A percentile compares a stretch with the other conserved stretches of the same genome.
These are phyloP conservation scores for Erodium texanum DNA, from an alignment of 441 rosid species.

Conservation along the genomic window DNA sequence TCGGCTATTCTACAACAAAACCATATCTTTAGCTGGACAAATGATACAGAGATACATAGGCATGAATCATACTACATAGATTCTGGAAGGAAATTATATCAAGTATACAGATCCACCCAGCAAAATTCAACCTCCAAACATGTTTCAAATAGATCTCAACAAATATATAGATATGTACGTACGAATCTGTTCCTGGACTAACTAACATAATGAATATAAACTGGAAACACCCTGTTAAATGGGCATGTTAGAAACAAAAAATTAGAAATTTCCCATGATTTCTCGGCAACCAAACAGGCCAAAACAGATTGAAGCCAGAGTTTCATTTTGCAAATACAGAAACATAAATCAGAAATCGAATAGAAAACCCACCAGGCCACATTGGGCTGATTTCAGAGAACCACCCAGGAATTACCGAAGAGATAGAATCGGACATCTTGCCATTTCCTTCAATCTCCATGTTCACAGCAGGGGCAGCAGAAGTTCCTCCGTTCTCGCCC, in stretches of 20 bases:
- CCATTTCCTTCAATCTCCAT: constrained; percentile 2
- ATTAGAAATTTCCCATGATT: neutral
- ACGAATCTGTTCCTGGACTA: no score
- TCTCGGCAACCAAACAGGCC: neutral
- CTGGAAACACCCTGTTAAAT: neutral
- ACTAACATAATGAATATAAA: no score
- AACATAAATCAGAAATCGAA: neutral
- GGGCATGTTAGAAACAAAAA: neutral
- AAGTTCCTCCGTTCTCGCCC: constrained; percentile 3
- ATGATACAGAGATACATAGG: neutral
- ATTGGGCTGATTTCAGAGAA: constrained; percentile 27
- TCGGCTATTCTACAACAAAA: neutral
- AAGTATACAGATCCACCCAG: neutral
- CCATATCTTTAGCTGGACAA: neutral
- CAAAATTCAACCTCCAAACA: constrained; percentile 1
- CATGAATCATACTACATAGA: neutral
- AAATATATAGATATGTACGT: neutral
- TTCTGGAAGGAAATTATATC: neutral
- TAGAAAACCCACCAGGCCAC: constrained; percentile 18
- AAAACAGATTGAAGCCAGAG: neutral
- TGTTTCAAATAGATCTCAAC: constrained; percentile 1
- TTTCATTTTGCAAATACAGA: neutral
- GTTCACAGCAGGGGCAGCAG: constrained; percentile 1
- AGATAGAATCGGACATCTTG: neutral
- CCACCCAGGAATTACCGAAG: constrained; percentile 23